Base-by-base conservation (phyloP, 1,139 yeast genomes). In the Scheffersomyces parashehatae region DNA sequence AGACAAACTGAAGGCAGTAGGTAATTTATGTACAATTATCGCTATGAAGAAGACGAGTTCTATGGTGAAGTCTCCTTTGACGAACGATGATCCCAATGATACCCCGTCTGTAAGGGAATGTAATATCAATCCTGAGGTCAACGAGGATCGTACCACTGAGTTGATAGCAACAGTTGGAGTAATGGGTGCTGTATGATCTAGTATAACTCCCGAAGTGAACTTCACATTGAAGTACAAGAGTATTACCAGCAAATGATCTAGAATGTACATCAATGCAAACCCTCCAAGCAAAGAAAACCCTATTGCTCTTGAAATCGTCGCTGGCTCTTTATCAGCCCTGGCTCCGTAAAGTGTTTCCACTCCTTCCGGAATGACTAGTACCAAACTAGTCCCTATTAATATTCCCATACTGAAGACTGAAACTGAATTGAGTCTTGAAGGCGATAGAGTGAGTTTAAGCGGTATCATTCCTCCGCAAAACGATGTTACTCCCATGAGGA, bases 51-150 rank as follows among this genome's bases (percentile, higher is more conserved):
- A 73, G 14, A 82, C 55, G n/a, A 79, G 52, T 36, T 75, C 76
- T 29, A 85, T 62, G 2, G 77, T 64, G 3, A 73, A 56, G 45
- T 72, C 68, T 1, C 73, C 69, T 2, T 80, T 59, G 29, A 77
- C 66, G 37, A 80, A 73, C 0, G 87, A 73, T 0, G 88, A 79
- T 0, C 91, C 90, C 37, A 86, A 67, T 0, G 90, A 83, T n/a
- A 86, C 68, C 2, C 95, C 95, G 54, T 86, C 95, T 1, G 88
- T 81, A 4, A 81, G 55, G 0, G 88, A 81, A 56, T 86, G 95
- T 24, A 86, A 70, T 0, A 84, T 59, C 14, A 86, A 68, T 0
- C 91, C 90, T 7, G 85, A 55, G 0, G 87, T 79, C 8, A 81
- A 69, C 1, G 85, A 65, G 14, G 70, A 60, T 14, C 35, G 36